Evolutionary conservation across 345 rosid species (phyloP), one percentile per base, ranked within the genome.

Genomic region (Aethionema arabicum): DNA sequence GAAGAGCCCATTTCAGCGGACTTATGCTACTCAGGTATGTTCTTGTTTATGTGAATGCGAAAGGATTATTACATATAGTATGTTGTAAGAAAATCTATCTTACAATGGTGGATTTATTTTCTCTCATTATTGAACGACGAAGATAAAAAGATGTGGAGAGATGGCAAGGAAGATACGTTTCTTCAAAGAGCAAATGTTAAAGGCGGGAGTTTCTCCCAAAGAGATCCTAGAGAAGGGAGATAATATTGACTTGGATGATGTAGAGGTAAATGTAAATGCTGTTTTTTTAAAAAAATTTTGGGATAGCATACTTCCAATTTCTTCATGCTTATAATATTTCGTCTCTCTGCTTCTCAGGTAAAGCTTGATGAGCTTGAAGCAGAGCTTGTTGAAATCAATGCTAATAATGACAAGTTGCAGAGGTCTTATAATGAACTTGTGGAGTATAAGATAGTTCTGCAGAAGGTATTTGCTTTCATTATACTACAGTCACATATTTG

Each of bases 91-190:
- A 30, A 47, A 21, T 40, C 0, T 4, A 9, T 67, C 51, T 51
- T 41, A 41, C 62, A 31, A n/a, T 51, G 39, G 9, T 46, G 48
- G 21, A 29, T 36, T 47, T 45, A 0, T n/a, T 50, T 32, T 33
- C 39, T 68, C 45, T 43, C 4, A 6, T 51, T 67, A 15, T 59
- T 52, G 60, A 52, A 60, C 48, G 43, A 53, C 54, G 67, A 68
- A 91, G 98, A 90, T 91, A 10, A 91, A 91, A 74, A 79, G 96
- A 55, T 92, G 96, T 16, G 95, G 86, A 59, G 98, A 92, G 74
- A 92, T 89, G 96, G 86, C 95, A 11, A 85, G 98, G 49, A 89
- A 85, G 77, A 71, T 92, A n/a, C 84, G 87, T 14, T 89, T 86
- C 80, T 77, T 92, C 67, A 92, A 80, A 78, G 96, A 92, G 15